Evolutionary conservation across 371 early-diverging fungal species (phyloP), one percentile per base, ranked within the genome.

Genomic region (Conidiobolus coronatus): DNA sequence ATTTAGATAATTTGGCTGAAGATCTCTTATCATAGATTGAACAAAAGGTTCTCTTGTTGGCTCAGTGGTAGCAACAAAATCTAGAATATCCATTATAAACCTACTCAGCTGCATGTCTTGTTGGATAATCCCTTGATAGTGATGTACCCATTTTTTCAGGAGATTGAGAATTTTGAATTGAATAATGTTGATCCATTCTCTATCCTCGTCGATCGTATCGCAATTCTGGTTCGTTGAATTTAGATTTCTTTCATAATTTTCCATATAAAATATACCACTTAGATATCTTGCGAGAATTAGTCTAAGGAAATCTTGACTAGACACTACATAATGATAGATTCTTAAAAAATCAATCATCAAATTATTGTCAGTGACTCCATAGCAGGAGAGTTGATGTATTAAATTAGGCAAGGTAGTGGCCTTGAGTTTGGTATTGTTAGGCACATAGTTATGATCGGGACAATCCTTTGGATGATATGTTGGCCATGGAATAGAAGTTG

Each of bases 101-200:
- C 7, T 3, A 14, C 13, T 17, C 13, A 72, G 56, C 5, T 50
- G 51, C 8, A 56, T 48, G 50, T 60, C 58, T 14, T 55, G 33
- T 11, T 55, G 50, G 39, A 75, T 68, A 50, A 71, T 71, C 41
- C 60, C 57, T 14, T 63, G 62, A 45, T 72, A 66, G 19, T 44
- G 47, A 42, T 70, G 63, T 29, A 69, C 61, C 76, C 76, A 75
- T 54, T 70, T 67, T 52, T 73, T 73, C 53, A 75, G 61, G 4
- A 70, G 63, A 57, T 73, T 73, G 37, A 75, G 61, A 1, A 73
- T 58, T 6, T 70, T 60, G 19, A 73, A 61, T 52, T 75, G 72
- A 15, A 70, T 52, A 41, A 71, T 65, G 2, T 57, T 57, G 14
- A 53, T 53, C 55, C 66, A 65, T 38, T 63, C 60, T 15, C 51